Base-by-base conservation (phyloP, 2,329 filamentous ascomycete species). In the Venturia pyrina region DNA sequence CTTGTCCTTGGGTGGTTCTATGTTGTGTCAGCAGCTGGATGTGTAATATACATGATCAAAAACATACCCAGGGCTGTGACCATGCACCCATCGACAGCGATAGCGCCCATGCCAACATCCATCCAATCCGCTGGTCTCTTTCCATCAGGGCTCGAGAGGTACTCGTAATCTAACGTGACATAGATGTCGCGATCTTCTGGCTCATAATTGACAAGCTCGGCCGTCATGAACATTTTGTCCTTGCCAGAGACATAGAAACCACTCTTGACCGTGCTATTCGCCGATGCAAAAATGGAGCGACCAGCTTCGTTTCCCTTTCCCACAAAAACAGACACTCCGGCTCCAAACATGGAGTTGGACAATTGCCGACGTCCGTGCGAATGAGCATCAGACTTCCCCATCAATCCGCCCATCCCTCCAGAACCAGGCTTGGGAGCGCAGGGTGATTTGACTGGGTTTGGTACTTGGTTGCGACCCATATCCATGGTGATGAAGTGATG, bases 171-270 rank as follows among this genome's bases (percentile, higher is more conserved):
- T 15, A 66, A 24, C 13, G 28, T n/a, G 41, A 66, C 24, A n/a
- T 41, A 66, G n/a, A 66, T n/a, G 11, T 66, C 65, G 15, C 48
- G 34, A 17, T 65, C 65, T 17, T 17, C 17, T 15, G 40, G 44
- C 19, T 65, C 43, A 37, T 66, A 66, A 32, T 66, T 66, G 41
- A 66, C 41, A 21, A 65, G 21, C 61, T 66, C 65, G 15, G 60
- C 46, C 10, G 41, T 65, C 28, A 65, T 24, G 32, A 41, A 28
- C 15, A 65, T 56, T 17, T 65, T 34, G 21, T 65, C 65, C n/a
- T 48, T 40, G 34, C 44, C 24, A 11, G 61, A 41, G 24, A 66
- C 43, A 37, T 66, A 66, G 62, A 50, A 66, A 2, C 65, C 65
- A 28, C 61, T 65, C 41, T 66, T 66, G 41, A 66, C 32, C 24